Evolutionary conservation across 2,329 filamentous ascomycete genomes (phyloP), one percentile per base, ranked within the genome.

Genomic region (Monascus ruber): DNA sequence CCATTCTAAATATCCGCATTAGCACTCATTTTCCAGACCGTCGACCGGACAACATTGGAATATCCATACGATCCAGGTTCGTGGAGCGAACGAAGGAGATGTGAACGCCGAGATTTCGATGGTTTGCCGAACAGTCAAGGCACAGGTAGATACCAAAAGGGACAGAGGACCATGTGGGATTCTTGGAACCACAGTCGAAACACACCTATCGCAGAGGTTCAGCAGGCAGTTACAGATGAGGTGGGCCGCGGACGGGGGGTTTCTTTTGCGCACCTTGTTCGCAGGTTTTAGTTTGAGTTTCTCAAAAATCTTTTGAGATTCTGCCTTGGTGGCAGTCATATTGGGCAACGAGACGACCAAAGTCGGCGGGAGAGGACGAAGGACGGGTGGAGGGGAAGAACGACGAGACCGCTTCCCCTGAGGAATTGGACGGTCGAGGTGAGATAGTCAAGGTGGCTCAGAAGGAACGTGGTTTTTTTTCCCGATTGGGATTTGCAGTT

Each of bases 61-160:
- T 26, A 59, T 54, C 71, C 86, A 60, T 84, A 96, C 89, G 87
- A 65, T 98, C 91, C 64, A 98, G 83, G 65, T 95, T 95, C 46
- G 89, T 96, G 45, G 89, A 96, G 56, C 91, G 83, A 56, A 98
- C 91, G 72, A 98, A 98, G 53, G 89, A 95, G 67, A 98, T 95
- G 68, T 98, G 91, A 44, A 96, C 89, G 64, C 91, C 91, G 55
- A 98, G 80, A 65, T 96, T 96, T 54, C 91, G 83, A 66, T 98
- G 91, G 64, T 95, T 87, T 41, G 89, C 83, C 33, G 89, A 95
- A 70, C 91, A 98, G 69, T 98, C 91, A 55, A 98, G 81, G 60
- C 91, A 98, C 24, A 98, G 79, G 63, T 96, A 98, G 63, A 98
- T 96, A 58, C 85, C 91, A 48, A 98, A 87, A 7, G 89, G 88